Evolutionary conservation across 148 eudicot species (phyloP).

Genomic region (Chenopodium album): DNA sequence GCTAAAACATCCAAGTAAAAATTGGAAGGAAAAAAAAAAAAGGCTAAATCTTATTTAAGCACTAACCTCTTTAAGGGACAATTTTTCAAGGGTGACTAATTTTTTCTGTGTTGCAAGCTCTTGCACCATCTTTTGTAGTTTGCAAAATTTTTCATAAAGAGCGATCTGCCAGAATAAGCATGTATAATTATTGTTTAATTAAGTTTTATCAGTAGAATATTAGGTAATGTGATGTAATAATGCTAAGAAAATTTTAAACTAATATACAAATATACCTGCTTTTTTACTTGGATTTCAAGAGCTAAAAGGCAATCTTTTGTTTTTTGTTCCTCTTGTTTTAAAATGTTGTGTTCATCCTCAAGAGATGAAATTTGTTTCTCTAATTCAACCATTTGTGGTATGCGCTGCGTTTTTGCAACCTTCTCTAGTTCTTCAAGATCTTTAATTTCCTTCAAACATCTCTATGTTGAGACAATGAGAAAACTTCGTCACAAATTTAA

Average conservation of each 20-base stretch:
- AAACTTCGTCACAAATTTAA: no score
- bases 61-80: conserved; percentile 17
- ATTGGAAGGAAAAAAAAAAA: not conserved
- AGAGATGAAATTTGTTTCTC: not conserved
- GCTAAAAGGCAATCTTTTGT: not conserved
- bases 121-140: not conserved
- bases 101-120: conserved; percentile 9
- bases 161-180: not conserved
- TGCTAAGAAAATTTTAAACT: no score
- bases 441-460: not conserved
- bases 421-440: not conserved
- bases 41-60: not conserved
- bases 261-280: not conserved
- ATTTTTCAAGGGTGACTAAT: conserved; percentile 4
- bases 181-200: not conserved
- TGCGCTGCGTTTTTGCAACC: not conserved
- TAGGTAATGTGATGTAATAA: no score
- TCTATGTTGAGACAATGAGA: not conserved
- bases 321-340: not conserved
- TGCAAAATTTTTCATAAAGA: not conserved
- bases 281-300: not conserved
- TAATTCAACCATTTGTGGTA: not conserved
- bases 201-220: not conserved
- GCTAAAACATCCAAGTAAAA: no score
- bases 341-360: not conserved